phyloP scores from a whole-genome alignment of 1,139 yeast genomes.

The Taphrina confusa region DNA sequence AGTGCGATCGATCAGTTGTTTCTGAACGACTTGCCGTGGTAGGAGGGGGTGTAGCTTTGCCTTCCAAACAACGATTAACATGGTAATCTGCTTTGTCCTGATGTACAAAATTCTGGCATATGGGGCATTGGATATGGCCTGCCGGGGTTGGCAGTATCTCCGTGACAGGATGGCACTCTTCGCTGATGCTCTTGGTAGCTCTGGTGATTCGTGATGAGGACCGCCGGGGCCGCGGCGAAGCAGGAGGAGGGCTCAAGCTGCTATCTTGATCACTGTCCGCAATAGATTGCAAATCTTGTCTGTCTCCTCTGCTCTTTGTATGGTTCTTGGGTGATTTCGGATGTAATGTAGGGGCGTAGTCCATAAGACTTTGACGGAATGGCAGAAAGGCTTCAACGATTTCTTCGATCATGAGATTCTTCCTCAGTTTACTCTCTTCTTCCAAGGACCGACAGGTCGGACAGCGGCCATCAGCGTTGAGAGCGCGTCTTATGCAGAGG shows the following conservation, averaged over 20 bases:
- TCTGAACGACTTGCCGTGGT: not conserved
- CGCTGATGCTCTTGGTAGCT: not conserved
- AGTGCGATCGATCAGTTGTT: not conserved
- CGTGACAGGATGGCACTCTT: not conserved
- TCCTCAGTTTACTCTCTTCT: constrained; percentile 67
- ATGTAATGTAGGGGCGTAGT: constrained; percentile 4
- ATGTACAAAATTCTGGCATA: constrained; percentile 38
- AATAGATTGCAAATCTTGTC: not conserved
- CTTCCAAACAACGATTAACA: constrained; percentile 31
- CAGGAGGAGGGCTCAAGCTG: not conserved
- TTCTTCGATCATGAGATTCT: constrained; percentile 74
- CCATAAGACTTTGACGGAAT: constrained; percentile 16
- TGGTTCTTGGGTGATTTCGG: not conserved
- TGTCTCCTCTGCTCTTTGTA: not conserved
- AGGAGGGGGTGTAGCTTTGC: constrained; percentile 3
- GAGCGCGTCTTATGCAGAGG: constrained; percentile 74
- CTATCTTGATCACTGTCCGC: not conserved
- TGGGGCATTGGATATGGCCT: constrained; percentile 38
- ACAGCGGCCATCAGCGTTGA: constrained; percentile 63
- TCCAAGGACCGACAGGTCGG: constrained; percentile 78
- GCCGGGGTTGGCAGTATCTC: not conserved
- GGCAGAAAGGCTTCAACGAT: constrained; percentile 58
- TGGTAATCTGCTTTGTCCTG: constrained; percentile 38
- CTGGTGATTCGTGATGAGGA: not conserved
- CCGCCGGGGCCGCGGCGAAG: not conserved